phyloP scores from a whole-genome alignment of 495 filamentous ascomycete genomes.

The Penicillium coffeae region DNA sequence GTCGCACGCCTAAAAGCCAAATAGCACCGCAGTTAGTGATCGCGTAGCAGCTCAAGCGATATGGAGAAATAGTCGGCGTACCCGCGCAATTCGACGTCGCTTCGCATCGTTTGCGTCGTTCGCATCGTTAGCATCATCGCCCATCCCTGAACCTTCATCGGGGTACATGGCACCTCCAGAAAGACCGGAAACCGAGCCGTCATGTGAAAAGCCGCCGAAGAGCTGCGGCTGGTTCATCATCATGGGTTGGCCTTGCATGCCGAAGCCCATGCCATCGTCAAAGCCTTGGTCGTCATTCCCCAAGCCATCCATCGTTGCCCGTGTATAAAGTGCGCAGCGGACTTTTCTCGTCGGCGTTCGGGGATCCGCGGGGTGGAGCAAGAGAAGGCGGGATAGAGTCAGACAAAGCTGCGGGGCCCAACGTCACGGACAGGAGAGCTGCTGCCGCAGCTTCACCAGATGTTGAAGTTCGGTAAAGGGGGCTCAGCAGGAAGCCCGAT shows the following conservation, averaged over 20 bases:
- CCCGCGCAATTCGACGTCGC: constrained; percentile 87
- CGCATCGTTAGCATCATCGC: constrained; percentile 67
- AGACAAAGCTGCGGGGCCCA: constrained; percentile 19
- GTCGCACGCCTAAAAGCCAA: constrained; percentile 72
- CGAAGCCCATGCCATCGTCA: constrained; percentile 40
- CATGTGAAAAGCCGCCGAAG: constrained; percentile 59
- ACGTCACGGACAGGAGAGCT: constrained; percentile 4
- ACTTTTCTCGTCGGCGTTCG: constrained; percentile 1
- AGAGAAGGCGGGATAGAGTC: constrained; percentile 14
- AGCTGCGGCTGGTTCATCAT: constrained; percentile 63
- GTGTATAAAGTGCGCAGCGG: neutral
- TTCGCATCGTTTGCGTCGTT: constrained; percentile 68
- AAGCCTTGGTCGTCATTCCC: constrained; percentile 31
- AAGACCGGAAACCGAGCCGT: constrained; percentile 58
- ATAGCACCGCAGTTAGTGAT: neutral
- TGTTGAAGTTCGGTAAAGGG: constrained; percentile 4
- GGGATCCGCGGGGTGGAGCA: constrained; percentile 23
- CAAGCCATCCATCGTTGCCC: constrained; percentile 36
- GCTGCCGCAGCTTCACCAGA: constrained; percentile 13
- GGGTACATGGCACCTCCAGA: constrained; percentile 59
- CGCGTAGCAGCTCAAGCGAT: too few relatives aligned
- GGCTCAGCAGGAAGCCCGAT: constrained; percentile 5
- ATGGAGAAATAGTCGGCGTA: constrained; percentile 30
- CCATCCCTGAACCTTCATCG: constrained; percentile 46
- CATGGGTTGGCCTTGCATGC: constrained; percentile 30